A percentile compares a stretch with the other conserved stretches of the same genome.
Conservation (phyloP, 495 filamentous ascomycete genomes). For the Astrocystis sublimbata region DNA sequence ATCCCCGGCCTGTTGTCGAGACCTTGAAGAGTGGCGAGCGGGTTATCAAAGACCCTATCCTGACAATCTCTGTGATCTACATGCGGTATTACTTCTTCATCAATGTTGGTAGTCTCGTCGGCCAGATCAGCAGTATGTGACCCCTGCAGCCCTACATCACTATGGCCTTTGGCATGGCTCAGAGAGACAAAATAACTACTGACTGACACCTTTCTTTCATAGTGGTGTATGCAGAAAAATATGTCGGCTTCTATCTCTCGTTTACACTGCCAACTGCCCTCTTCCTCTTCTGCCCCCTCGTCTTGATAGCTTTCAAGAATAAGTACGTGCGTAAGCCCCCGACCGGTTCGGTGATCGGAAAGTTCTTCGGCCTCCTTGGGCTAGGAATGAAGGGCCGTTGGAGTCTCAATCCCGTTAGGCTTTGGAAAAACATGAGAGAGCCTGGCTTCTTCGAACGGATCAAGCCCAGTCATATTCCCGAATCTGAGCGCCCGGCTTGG, state of each 20-base stretch:
- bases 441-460: conserved; percentile 63
- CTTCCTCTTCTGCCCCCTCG: conserved; percentile 60
- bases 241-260: conserved; percentile 76
- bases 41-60: conserved; percentile 68
- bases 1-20: conserved; percentile 41
- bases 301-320: conserved; percentile 62
- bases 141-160: no score
- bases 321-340: conserved; percentile 61
- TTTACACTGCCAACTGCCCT: conserved; percentile 61
- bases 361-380: conserved; percentile 55
- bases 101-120: conserved; percentile 64
- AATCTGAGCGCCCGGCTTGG: conserved; percentile 55
- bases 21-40: conserved; percentile 57
- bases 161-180: no score
- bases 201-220: no score
- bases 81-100: conserved; percentile 70
- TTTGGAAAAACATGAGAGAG: conserved; percentile 55
- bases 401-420: conserved; percentile 56
- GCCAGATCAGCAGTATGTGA: conserved; percentile 38
- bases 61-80: conserved; percentile 63
- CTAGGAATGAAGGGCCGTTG: conserved; percentile 65
- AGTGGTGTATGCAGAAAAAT: conserved; percentile 64
- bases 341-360: conserved; percentile 62
- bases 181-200: no score
- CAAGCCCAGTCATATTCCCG: conserved; percentile 61